phyloP scores from a whole-genome alignment of 805 yeast species.

The Candida boidinii region DNA sequence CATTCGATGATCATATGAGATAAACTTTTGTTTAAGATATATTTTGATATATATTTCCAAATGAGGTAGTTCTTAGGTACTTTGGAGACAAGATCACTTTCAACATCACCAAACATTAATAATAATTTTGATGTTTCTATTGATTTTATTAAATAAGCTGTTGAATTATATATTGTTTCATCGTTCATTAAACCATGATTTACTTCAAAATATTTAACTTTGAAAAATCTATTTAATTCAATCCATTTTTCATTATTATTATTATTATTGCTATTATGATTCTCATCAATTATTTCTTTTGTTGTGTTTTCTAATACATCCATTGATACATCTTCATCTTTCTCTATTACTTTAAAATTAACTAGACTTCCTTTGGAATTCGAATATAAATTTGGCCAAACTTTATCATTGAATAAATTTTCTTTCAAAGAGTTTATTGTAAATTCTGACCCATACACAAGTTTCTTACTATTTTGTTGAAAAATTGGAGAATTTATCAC shows the following conservation, averaged over 20 bases:
- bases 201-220: slow-evolving; percentile 31
- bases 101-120: slow-evolving; percentile 78
- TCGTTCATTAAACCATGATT: slow-evolving; percentile 24
- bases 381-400: slow-evolving; percentile 70
- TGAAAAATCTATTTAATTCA: slow-evolving; percentile 26
- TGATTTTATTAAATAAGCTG: slow-evolving; percentile 49
- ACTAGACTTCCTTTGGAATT: slow-evolving; percentile 13
- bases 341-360: slow-evolving; percentile 10
- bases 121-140: slow-evolving; percentile 26
- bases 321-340: neutral
- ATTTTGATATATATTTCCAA: slow-evolving; percentile 50
- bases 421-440: slow-evolving; percentile 44
- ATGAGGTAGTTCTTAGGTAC: slow-evolving; percentile 29
- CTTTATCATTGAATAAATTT: slow-evolving; percentile 59
- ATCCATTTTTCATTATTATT: slow-evolving; percentile 7
- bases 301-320: neutral
- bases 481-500: slow-evolving; percentile 58
- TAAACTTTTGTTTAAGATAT: slow-evolving; percentile 32
- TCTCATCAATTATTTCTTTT: slow-evolving; percentile 5
- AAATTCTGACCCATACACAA: slow-evolving; percentile 42
- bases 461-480: slow-evolving; percentile 23
- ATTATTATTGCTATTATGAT: slow-evolving; percentile 5
- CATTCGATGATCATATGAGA: slow-evolving; percentile 69
- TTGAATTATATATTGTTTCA: slow-evolving; percentile 31
- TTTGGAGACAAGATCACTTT: slow-evolving; percentile 48